These are phyloP conservation scores for Cryptococcus sp. DNA, from an alignment of 1,284 basidiomycete genomes.

Conservation along the genomic window DNA sequence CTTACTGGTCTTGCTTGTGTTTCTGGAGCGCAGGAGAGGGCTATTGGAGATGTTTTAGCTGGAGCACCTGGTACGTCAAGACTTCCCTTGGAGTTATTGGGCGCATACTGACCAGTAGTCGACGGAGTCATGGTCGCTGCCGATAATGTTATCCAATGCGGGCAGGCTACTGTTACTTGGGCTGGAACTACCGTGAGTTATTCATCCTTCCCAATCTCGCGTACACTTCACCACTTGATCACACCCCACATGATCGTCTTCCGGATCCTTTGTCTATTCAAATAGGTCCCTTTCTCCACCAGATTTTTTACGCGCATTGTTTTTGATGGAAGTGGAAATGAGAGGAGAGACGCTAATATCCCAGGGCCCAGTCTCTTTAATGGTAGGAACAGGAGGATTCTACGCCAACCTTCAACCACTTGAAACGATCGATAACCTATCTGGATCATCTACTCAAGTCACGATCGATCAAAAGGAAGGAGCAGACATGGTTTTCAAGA, in stretches of 20 bases:
- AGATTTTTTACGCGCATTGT: too few species aligned
- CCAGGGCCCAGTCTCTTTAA: slow-evolving; percentile 32
- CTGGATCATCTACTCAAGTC: slow-evolving; percentile 25
- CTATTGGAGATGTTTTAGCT: background rate
- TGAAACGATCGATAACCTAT: slow-evolving; percentile 18
- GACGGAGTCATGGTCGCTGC: slow-evolving; percentile 36
- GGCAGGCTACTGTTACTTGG: slow-evolving; percentile 38
- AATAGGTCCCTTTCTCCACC: background rate
- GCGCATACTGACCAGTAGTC: slow-evolving; percentile 10
- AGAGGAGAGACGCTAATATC: background rate
- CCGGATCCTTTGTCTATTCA: background rate
- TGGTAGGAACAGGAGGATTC: slow-evolving; percentile 38
- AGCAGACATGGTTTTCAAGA: slow-evolving; percentile 37
- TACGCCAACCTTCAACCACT: slow-evolving; percentile 33
- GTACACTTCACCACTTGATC: background rate
- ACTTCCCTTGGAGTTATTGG: background rate
- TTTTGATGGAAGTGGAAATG: too few species aligned
- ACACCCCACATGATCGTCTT: background rate
- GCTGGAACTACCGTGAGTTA: slow-evolving; percentile 33
- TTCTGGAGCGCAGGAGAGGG: background rate
- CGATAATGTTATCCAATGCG: slow-evolving; percentile 37
- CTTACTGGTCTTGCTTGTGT: background rate
- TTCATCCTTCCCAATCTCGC: background rate
- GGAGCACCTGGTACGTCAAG: background rate
- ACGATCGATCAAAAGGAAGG: slow-evolving; percentile 29